A percentile compares a stretch with the other conserved stretches of the same genome.
Conservation (phyloP, 225 moss, liverwort and hornwort genomes). For the Polytrichum formosum region DNA sequence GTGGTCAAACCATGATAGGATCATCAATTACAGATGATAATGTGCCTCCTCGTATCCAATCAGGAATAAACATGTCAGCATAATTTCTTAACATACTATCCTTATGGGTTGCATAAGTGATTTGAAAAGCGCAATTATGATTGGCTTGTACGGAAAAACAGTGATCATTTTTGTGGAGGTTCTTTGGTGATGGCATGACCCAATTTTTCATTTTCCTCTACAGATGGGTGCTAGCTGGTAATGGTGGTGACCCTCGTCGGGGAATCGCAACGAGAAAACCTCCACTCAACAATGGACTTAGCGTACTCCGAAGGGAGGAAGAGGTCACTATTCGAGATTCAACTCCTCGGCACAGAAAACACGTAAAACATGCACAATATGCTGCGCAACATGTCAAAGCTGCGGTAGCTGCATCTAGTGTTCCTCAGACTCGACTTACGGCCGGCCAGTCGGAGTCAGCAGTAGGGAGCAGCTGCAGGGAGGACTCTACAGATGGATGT, state of each 20-base stretch:
- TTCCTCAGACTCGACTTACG: too few relatives aligned
- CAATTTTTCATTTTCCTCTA: slow-evolving; percentile 3
- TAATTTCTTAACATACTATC: too few relatives aligned
- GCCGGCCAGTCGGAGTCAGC: not conserved
- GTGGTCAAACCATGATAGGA: too few relatives aligned
- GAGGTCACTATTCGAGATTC: slow-evolving; percentile 8
- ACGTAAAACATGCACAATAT: not conserved
- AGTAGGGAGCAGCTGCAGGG: not conserved
- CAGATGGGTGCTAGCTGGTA: slow-evolving; percentile 77
- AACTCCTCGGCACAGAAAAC: not conserved
- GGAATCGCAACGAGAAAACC: slow-evolving; percentile 38
- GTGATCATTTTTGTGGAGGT: not conserved
- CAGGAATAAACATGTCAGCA: too few relatives aligned
- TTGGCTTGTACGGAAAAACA: not conserved
- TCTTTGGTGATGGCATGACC: not conserved
- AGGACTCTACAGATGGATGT: slow-evolving; percentile 17
- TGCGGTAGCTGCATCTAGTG: too few relatives aligned
- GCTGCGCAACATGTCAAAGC: not conserved
- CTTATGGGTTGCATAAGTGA: too few relatives aligned
- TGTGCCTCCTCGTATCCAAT: too few relatives aligned
- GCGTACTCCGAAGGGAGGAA: slow-evolving; percentile 11
- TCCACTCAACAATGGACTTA: slow-evolving; percentile 32
- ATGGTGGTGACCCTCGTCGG: slow-evolving; percentile 60
- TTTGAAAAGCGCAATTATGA: not conserved
- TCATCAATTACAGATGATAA: too few relatives aligned